Percentiles rank a stretch among this genome's conserved stretches.
Evolutionary conservation across 1,284 basidiomycete genomes (phyloP).

Genomic region (Malassezia slooffiae): DNA sequence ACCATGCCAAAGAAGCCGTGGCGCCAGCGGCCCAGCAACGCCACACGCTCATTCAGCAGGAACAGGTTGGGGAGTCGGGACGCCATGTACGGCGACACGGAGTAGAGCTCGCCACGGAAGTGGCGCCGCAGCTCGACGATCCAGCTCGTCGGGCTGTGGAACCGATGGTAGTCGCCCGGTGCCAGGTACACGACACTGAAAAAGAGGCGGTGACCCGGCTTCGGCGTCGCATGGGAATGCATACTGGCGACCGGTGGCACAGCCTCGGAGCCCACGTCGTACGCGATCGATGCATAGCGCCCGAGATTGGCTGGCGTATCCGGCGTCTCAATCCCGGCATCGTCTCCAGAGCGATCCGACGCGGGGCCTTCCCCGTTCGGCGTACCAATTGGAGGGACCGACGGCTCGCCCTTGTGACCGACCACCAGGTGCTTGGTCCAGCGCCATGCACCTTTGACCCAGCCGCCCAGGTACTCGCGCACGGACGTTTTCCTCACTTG

Average conservation of each 20-base stretch:
- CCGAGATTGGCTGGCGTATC: slow-evolving; percentile 43
- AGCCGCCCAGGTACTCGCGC: slow-evolving; percentile 16
- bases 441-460: slow-evolving; percentile 17
- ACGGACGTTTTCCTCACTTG: slow-evolving; percentile 5
- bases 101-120: slow-evolving; percentile 93
- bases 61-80: slow-evolving; percentile 84
- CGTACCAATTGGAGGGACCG: neutral
- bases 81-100: slow-evolving; percentile 90
- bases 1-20: slow-evolving; percentile 95
- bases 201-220: slow-evolving; percentile 65
- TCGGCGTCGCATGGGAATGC: too few species aligned
- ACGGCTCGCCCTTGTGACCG: slow-evolving; percentile 9
- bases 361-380: slow-evolving; percentile 15
- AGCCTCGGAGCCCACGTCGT: slow-evolving; percentile 39
- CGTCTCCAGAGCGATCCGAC: slow-evolving; percentile 39
- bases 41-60: slow-evolving; percentile 92
- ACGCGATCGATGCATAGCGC: slow-evolving; percentile 41
- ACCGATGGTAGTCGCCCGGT: slow-evolving; percentile 95
- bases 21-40: slow-evolving; percentile 87
- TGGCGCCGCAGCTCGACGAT: slow-evolving; percentile 90
- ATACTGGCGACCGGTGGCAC: slow-evolving; percentile 32
- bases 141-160: slow-evolving; percentile 91
- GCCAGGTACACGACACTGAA: slow-evolving; percentile 95
- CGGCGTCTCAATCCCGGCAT: slow-evolving; percentile 39
- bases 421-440: slow-evolving; percentile 14